Percentiles rank a stretch among this genome's conserved stretches.
Conservation (phyloP, 2,329 filamentous ascomycete species). For the Blastomyces parvus region DNA sequence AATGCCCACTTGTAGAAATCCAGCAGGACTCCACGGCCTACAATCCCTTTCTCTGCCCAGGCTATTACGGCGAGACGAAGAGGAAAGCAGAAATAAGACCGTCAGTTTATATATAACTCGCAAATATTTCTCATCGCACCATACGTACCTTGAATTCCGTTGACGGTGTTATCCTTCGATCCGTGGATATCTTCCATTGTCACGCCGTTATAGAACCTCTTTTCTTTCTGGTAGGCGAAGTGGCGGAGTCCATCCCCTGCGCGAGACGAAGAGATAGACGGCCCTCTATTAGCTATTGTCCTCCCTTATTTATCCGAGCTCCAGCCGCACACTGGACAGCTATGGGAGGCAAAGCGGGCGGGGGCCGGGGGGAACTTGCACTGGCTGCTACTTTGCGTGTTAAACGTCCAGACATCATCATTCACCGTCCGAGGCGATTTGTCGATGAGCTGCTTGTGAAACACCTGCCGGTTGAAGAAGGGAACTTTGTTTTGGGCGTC, state of each 20-base stretch:
- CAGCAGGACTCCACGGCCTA: slow-evolving; percentile 44
- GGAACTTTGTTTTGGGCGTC: slow-evolving; percentile 44
- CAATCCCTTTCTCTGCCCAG: slow-evolving; percentile 15
- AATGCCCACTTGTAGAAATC: slow-evolving; percentile 43
- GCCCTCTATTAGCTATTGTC: neutral
- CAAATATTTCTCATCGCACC: neutral
- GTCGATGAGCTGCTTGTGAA: slow-evolving; percentile 46
- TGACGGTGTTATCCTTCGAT: slow-evolving; percentile 35
- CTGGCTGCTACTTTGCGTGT: slow-evolving; percentile 50
- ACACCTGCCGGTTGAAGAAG: slow-evolving; percentile 48
- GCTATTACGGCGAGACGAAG: slow-evolving; percentile 18
- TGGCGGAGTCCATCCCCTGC: slow-evolving; percentile 43
- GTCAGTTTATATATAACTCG: slow-evolving; percentile 27
- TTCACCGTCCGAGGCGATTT: slow-evolving; percentile 48
- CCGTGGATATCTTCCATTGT: slow-evolving; percentile 40
- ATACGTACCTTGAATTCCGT: slow-evolving; percentile 42
- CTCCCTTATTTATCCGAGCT: neutral
- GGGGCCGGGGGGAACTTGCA: slow-evolving; percentile 26
- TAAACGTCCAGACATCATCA: slow-evolving; percentile 52
- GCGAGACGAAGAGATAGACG: neutral
- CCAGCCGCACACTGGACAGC: neutral
- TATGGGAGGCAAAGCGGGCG: no score
- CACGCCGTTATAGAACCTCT: slow-evolving; percentile 41
- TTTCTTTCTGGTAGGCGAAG: slow-evolving; percentile 34
- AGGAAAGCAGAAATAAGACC: slow-evolving; percentile 4